Evolutionary conservation across 2,329 filamentous ascomycete species (phyloP).

Genomic region (Ophiostoma ips): DNA sequence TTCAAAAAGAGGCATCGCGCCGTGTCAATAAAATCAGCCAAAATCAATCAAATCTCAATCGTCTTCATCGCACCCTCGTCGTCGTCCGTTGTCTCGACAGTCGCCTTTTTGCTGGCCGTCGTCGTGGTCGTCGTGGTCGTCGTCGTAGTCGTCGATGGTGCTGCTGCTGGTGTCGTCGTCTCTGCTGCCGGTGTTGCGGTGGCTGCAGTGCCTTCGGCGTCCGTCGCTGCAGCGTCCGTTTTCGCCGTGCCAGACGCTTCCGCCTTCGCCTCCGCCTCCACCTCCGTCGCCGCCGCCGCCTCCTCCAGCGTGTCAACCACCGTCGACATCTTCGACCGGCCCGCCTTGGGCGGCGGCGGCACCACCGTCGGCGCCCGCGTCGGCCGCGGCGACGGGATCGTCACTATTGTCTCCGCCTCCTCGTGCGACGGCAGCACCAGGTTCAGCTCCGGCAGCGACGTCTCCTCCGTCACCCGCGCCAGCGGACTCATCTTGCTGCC

Average conservation of each 20-base stretch:
- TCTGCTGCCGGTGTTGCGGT: too few species aligned
- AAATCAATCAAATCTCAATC: conserved; percentile 5
- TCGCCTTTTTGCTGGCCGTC: neutral
- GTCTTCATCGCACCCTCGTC: conserved; percentile 2
- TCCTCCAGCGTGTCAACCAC: neutral
- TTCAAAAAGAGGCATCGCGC: too few species aligned
- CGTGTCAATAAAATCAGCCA: too few species aligned
- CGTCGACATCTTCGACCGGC: conserved; percentile 1
- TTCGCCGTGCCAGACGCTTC: too few species aligned
- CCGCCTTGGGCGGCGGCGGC: conserved; percentile 2
- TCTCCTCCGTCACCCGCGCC: conserved; percentile 61
- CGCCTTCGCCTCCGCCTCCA: neutral
- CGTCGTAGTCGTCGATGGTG: neutral
- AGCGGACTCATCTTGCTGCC: conserved; percentile 58
- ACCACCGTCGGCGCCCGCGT: neutral
- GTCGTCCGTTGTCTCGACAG: neutral
- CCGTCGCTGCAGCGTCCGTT: too few species aligned
- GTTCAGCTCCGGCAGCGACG: conserved; percentile 24
- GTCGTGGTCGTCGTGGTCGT: neutral
- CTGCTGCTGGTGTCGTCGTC: too few species aligned
- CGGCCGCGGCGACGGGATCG: conserved; percentile 29
- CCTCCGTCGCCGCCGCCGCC: neutral
- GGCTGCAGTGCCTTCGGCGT: too few species aligned
- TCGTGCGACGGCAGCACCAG: conserved; percentile 23
- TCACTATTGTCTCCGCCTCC: conserved; percentile 36